Base-by-base conservation (phyloP, 2,329 filamentous ascomycete genomes). In the Corynespora cassiicola region DNA sequence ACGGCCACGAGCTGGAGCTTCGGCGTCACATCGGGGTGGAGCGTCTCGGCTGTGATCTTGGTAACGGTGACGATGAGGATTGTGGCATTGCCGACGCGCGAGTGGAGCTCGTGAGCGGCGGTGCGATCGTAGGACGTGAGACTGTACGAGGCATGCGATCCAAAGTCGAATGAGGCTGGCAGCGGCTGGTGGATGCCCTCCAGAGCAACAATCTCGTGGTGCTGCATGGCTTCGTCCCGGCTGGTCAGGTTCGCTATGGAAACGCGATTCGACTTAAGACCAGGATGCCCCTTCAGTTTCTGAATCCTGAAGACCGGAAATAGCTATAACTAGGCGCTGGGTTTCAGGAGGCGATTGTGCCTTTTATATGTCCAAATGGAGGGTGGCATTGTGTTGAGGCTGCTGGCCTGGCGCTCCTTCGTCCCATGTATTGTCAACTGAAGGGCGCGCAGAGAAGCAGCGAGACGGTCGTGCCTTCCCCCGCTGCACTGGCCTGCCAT, bases 161-260 rank as follows among this genome's bases (percentile, higher is more conserved):
- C 67, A 45, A 78, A 70, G 44, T 59, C 44, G 45, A 77, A 72
- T 15, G 59, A 33, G 6, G 61, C 42, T 4, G 66, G 61, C n/a
- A 69, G 54, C 36, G 73, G 70, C 42, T 71, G 69, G 33, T 69
- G 69, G 50, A 65, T 54, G 36, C 49, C 42, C 46, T 78, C 74
- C 7, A 78, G 69, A 30, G 68, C 68, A 34, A 78, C 71, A 39
- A 78, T 71, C 33, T 74, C 61, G 50, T 76, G 71, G 42, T 71
- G 68, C n/a, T n/a, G n/a, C 42, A 61, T 64, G 9, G 52, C 25
- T 7, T 12, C 23, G 36, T n/a, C n/a, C n/a, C n/a, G n/a, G n/a
- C n/a, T n/a, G n/a, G n/a, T n/a, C n/a, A n/a, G n/a, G n/a, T n/a
- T n/a, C n/a, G n/a, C n/a, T n/a, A n/a, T n/a, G 22, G n/a, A n/a